Conservation (phyloP, 2,329 filamentous ascomycete species). For the Fusarium redolens region DNA sequence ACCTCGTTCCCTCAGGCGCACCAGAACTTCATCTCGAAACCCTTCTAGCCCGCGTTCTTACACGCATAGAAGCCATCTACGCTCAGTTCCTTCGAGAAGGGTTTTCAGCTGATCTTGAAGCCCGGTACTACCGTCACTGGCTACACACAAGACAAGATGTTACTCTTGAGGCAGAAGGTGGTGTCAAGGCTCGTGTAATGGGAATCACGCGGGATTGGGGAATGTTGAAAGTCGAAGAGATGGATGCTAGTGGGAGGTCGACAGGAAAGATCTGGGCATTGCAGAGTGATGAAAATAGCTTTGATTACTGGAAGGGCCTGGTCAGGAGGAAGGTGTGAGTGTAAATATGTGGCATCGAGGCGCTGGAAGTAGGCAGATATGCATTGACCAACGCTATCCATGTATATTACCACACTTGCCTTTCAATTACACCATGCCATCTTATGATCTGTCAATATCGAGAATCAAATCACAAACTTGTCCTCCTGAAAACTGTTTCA, state of each 20-base stretch:
- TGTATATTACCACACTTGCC: fast-evolving
- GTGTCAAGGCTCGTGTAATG: constrained; percentile 78
- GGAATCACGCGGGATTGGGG: constrained; percentile 96
- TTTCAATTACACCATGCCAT: not conserved
- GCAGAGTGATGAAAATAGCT: constrained; percentile 97
- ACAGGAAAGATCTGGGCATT: constrained; percentile 85
- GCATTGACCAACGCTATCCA: too few species aligned
- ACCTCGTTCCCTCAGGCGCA: constrained; percentile 67
- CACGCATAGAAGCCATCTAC: constrained; percentile 82
- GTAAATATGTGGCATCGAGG: not conserved
- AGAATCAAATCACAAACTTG: too few species aligned
- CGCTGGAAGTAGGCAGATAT: too few species aligned
- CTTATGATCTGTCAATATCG: not conserved
- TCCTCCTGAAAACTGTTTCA: not conserved
- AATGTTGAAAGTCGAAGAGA: constrained; percentile 84
- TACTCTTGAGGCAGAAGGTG: constrained; percentile 83
- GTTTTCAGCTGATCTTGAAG: constrained; percentile 79
- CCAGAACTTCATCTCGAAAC: constrained; percentile 78
- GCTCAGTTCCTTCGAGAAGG: constrained; percentile 78
- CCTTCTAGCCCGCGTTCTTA: constrained; percentile 83
- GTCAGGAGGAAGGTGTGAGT: constrained; percentile 78
- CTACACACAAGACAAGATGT: constrained; percentile 80
- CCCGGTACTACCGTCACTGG: constrained; percentile 85
- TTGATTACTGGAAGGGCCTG: constrained; percentile 94
- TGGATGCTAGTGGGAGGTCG: constrained; percentile 75